Evolutionary conservation across 179 eudicot genomes (phyloP).

Genomic region (Spergularia azorica): DNA sequence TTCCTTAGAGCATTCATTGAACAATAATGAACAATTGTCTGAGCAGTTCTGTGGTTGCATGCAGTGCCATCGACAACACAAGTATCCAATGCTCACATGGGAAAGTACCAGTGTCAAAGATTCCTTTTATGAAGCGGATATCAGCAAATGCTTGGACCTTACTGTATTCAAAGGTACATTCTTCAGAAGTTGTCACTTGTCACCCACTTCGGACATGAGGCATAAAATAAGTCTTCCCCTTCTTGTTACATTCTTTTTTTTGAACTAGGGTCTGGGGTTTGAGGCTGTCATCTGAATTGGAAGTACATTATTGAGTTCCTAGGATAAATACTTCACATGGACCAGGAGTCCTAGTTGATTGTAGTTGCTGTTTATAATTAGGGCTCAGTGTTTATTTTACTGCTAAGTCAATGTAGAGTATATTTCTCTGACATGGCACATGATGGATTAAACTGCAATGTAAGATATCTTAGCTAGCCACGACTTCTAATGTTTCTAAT

Average conservation of each 20-base stretch:
- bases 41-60: conserved; percentile 32
- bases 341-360: background rate
- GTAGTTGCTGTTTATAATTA: background rate
- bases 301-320: background rate
- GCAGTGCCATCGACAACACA: conserved; percentile 79
- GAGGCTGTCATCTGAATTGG: background rate
- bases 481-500: background rate
- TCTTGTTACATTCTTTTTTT: background rate
- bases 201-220: background rate
- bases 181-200: background rate
- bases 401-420: background rate
- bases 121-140: conserved; percentile 70
- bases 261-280: background rate
- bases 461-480: background rate
- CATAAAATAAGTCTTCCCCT: background rate
- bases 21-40: background rate
- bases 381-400: background rate
- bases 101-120: conserved; percentile 78
- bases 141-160: conserved; percentile 85
- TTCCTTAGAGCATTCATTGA: background rate
- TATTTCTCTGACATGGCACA: background rate
- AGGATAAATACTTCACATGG: background rate
- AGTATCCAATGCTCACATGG: conserved; percentile 76
- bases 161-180: conserved; percentile 70
- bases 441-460: background rate